Percentiles rank a stretch among this genome's conserved stretches.
phyloP scores from a whole-genome alignment of 768 basidiomycete genomes.

The Hypsizygus marmoreus region DNA sequence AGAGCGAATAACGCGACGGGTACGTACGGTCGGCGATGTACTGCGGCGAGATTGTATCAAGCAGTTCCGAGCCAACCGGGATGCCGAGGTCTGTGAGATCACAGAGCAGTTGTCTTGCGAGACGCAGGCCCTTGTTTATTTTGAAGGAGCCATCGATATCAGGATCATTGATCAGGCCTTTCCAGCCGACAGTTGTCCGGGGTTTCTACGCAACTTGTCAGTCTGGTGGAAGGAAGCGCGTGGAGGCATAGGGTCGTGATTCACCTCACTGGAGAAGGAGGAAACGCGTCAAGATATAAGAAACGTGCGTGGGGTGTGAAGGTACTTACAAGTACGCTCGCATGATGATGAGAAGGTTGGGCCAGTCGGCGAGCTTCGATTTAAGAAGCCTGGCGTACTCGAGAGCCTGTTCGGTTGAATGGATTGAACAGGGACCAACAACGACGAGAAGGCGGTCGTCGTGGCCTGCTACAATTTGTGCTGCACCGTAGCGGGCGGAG shows the following conservation, averaged over 20 bases:
- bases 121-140: slow-evolving; percentile 95
- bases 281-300: slow-evolving; percentile 6
- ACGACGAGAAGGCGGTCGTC: slow-evolving; percentile 89
- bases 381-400: slow-evolving; percentile 79
- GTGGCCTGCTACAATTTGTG: slow-evolving; percentile 77
- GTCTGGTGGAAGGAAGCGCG: slow-evolving; percentile 4
- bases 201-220: slow-evolving; percentile 67
- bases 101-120: slow-evolving; percentile 85
- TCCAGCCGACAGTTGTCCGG: slow-evolving; percentile 96
- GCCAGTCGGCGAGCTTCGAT: slow-evolving; percentile 63
- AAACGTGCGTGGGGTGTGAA: slow-evolving; percentile 6
- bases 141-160: slow-evolving; percentile 93
- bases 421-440: slow-evolving; percentile 96
- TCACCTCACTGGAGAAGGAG: slow-evolving; percentile 34
- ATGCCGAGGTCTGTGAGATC: slow-evolving; percentile 89
- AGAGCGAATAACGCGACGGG: neutral
- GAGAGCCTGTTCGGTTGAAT: slow-evolving; percentile 82
- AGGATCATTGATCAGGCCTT: slow-evolving; percentile 93
- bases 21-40: slow-evolving; percentile 74
- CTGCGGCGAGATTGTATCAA: slow-evolving; percentile 80
- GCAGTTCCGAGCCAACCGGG: slow-evolving; percentile 92
- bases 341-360: slow-evolving; percentile 91
- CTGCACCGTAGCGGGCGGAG: slow-evolving; percentile 74
- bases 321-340: slow-evolving; percentile 91
- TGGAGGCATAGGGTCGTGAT: neutral